These are phyloP conservation scores for Globisporangium nodosum DNA, from an alignment of 352 stramenopile genomes.

Conservation along the genomic window DNA sequence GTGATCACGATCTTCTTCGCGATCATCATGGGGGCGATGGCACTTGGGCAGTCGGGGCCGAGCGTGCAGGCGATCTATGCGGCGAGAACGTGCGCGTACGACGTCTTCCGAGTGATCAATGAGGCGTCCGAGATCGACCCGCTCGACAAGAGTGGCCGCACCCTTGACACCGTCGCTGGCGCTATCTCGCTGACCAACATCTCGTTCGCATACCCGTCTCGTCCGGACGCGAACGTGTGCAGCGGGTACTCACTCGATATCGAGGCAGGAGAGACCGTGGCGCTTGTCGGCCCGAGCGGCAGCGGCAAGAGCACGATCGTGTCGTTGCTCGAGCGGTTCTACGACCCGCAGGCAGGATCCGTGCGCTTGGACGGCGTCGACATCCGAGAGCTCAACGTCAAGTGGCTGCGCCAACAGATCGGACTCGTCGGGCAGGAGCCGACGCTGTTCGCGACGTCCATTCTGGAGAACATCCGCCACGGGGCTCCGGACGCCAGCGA, in stretches of 20 bases:
- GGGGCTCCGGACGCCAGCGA: conserved; percentile 52
- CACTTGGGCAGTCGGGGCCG: conserved; percentile 57
- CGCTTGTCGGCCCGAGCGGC: conserved; percentile 6
- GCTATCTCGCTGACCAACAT: conserved; percentile 83
- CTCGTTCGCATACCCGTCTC: conserved; percentile 57
- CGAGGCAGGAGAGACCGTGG: conserved; percentile 54
- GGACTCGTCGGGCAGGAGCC: conserved; percentile 89
- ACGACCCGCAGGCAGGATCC: conserved; percentile 29
- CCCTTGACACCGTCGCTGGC: conserved; percentile 20
- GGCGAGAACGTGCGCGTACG: conserved; percentile 47
- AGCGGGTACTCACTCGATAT: conserved; percentile 55
- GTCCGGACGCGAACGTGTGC: conserved; percentile 51
- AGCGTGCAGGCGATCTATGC: conserved; percentile 53
- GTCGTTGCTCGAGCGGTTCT: conserved; percentile 9
- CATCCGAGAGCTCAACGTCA: conserved; percentile 70
- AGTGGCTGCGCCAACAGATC: conserved; percentile 70
- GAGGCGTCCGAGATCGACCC: conserved; percentile 50
- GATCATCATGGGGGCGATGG: conserved; percentile 70
- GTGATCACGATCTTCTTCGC: conserved; percentile 71
- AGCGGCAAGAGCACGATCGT: conserved; percentile 10
- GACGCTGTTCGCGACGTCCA: conserved; percentile 22
- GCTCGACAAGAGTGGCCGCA: conserved; percentile 22
- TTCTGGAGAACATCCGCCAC: conserved; percentile 82
- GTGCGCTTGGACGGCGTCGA: conserved; percentile 24
- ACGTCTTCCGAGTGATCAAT: conserved; percentile 68